A percentile compares a stretch with the other conserved stretches of the same genome.
Conservation (phyloP, 352 stramenopile genomes). For the Globisporangium camurandrum region DNA sequence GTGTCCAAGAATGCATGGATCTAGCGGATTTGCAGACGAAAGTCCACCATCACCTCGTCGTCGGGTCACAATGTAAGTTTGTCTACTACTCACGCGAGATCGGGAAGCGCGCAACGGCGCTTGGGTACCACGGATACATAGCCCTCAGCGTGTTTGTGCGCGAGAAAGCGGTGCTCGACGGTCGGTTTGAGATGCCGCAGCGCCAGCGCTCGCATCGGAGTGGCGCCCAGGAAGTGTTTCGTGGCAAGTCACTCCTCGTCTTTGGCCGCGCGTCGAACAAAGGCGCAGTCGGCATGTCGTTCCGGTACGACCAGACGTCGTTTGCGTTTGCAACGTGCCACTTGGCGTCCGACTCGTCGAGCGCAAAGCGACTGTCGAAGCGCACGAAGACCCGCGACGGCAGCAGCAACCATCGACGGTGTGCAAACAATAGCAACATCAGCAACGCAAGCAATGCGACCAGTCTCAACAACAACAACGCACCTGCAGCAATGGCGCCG, state of each 20-base stretch:
- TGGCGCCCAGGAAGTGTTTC: conserved; percentile 63
- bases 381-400: conserved; percentile 11
- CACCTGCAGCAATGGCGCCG: conserved; percentile 3
- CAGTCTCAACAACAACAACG: neutral
- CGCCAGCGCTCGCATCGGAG: conserved; percentile 44
- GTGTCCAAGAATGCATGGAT: conserved; percentile 75
- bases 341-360: conserved; percentile 73
- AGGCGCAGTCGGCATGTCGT: conserved; percentile 49
- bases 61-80: conserved; percentile 48
- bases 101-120: conserved; percentile 60
- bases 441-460: neutral
- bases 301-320: conserved; percentile 52
- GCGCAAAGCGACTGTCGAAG: conserved; percentile 32
- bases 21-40: conserved; percentile 61
- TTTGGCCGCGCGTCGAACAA: conserved; percentile 74
- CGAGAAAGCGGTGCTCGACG: conserved; percentile 46
- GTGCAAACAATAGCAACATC: neutral
- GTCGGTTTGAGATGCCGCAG: conserved; percentile 62
- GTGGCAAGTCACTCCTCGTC: conserved; percentile 68
- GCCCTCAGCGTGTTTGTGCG: conserved; percentile 78
- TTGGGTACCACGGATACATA: conserved; percentile 87
- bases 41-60: conserved; percentile 52
- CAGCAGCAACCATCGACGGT: neutral
- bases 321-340: conserved; percentile 76
- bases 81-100: conserved; percentile 78